These are phyloP conservation scores for Fermentozyma sake DNA, from an alignment of 1,139 yeast species.

Conservation along the genomic window DNA sequence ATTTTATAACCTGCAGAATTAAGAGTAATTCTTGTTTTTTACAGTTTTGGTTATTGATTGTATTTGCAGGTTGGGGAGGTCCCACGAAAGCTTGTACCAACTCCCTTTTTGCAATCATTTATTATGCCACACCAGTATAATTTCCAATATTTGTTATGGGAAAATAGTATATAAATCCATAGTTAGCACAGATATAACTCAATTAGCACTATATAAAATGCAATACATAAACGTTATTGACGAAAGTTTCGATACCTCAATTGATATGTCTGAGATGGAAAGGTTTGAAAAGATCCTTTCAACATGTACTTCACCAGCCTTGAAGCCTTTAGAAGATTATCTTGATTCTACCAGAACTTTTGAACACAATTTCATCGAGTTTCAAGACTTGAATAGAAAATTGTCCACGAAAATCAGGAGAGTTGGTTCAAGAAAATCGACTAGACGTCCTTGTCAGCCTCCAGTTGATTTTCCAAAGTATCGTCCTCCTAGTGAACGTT, in stretches of 20 bases:
- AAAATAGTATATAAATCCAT: neutral
- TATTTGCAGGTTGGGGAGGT: too few relatives aligned
- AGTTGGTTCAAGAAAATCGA: constrained; percentile 1
- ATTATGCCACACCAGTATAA: too few relatives aligned
- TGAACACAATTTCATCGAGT: constrained; percentile 4
- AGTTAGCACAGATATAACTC: too few relatives aligned
- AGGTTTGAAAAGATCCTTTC: constrained; percentile 4
- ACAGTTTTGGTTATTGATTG: too few relatives aligned
- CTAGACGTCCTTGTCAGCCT: neutral
- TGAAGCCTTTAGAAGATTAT: constrained; percentile 4
- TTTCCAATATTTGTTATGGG: too few relatives aligned
- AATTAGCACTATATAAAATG: too few relatives aligned
- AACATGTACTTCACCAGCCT: constrained; percentile 1
- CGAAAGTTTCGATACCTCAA: constrained; percentile 10
- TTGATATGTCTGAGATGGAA: constrained; percentile 6
- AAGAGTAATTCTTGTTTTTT: too few relatives aligned
- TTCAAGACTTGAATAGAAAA: constrained; percentile 6
- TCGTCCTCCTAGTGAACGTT: constrained; percentile 12
- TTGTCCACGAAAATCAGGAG: constrained; percentile 5
- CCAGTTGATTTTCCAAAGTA: constrained; percentile 10
- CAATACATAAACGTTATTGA: constrained; percentile 12
- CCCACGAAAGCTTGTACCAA: too few relatives aligned
- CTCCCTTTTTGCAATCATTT: too few relatives aligned
- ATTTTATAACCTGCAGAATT: too few relatives aligned
- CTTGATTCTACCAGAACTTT: constrained; percentile 3